Base-by-base conservation (phyloP, 1,139 yeast genomes). In the Torulaspora pretoriensis region DNA sequence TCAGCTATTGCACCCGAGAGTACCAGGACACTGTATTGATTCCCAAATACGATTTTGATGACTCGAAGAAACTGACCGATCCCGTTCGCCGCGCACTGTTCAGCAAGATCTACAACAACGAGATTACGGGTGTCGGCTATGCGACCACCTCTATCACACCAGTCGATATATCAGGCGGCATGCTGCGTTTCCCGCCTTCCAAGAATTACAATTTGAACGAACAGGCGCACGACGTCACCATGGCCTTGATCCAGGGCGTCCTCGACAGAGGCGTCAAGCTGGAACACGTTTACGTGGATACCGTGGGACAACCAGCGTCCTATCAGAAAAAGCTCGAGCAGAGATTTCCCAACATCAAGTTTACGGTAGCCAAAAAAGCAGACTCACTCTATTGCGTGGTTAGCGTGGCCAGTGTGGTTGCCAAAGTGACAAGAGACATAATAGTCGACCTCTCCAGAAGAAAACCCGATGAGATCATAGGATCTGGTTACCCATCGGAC, bases 211-310 rank as follows among this genome's bases (percentile, higher is more conserved):
- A 92, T 60, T 71, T 94, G 59, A 94, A 92, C 63, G 95, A 85
- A 55, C 98, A 92, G 64, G 98, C 98, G 0, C 98, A 92, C 59
- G 96, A 89, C 58, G 81, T 95, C 0, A 92, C 99, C 0, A 90
- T 90, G 60, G 78, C 71, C 12, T 68, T 94, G 49, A 87, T 94
- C 33, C 77, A 75, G 50, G 73, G 70, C 9, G 81, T 86, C 0
- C 43, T 86, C 3, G 75, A 74, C 23, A 68, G 69, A 35, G 85
- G 88, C 0, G 81, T 86, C 14, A 77, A 79, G 35, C 64, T 92
- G 2, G 72, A 70, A 17, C 86, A 85, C 57, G 75, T 90, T 0
- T 94, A 75, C 63, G 92, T 94, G 6, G 99, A 94, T 61, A 94
- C 99, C 0, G 98, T 94, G 28, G 98, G 99, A 0, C 97, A 97